phyloP scores from a whole-genome alignment of 1,284 basidiomycete genomes.

The Fereydounia khargensis region DNA sequence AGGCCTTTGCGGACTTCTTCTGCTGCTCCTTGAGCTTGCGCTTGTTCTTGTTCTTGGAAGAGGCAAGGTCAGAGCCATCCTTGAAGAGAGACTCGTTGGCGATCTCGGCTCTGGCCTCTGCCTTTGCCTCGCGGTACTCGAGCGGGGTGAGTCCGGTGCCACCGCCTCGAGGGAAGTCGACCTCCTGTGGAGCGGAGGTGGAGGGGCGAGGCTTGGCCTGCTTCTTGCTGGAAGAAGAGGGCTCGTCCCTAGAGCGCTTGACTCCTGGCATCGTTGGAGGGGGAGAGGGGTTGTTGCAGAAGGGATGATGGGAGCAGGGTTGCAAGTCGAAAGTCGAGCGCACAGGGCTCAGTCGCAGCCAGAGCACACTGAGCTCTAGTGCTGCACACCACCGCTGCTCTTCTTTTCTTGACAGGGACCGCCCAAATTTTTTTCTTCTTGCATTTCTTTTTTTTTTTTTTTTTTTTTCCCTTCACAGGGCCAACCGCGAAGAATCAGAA shows the following conservation, averaged over 20 bases:
- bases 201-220: not conserved
- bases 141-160: conserved; percentile 73
- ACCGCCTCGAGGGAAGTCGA: conserved; percentile 91
- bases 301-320: not conserved
- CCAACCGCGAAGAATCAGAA: no score
- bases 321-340: conserved; percentile 2
- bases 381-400: no score
- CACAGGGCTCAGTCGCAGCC: no score
- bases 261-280: conserved; percentile 39
- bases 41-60: conserved; percentile 36
- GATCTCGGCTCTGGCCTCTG: conserved; percentile 80
- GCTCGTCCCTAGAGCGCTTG: conserved; percentile 28
- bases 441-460: no score
- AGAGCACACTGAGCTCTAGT: no score
- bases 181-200: conserved; percentile 49
- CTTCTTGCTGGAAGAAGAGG: not conserved
- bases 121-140: conserved; percentile 82
- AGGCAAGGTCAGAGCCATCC: conserved; percentile 18
- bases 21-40: conserved; percentile 43
- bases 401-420: no score
- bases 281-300: no score
- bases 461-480: no score
- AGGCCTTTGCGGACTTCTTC: conserved; percentile 45
- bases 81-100: conserved; percentile 67
- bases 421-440: no score